Evolutionary conservation across 495 filamentous ascomycete genomes (phyloP).

Genomic region (Aspergillus indologenus): DNA sequence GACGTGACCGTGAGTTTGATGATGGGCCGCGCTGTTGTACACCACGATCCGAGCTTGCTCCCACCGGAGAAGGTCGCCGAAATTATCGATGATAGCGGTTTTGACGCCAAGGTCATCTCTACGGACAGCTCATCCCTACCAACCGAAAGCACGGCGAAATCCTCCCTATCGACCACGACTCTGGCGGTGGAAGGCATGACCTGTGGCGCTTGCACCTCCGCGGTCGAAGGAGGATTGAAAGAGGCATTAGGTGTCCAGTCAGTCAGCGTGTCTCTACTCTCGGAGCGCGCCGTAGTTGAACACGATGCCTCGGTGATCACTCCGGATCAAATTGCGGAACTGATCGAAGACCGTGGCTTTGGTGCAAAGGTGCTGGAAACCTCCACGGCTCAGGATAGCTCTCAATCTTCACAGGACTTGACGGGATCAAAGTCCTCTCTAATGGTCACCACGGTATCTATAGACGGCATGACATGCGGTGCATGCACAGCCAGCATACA

Average conservation of each 20-base stretch:
- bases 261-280: constrained; percentile 82
- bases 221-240: constrained; percentile 78
- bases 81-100: constrained; percentile 89
- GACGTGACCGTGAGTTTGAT: constrained; percentile 87
- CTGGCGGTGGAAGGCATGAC: constrained; percentile 96
- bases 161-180: constrained; percentile 64
- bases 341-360: constrained; percentile 90
- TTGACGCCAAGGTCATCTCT: constrained; percentile 87
- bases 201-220: constrained; percentile 90
- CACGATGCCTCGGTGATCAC: constrained; percentile 67
- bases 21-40: constrained; percentile 86
- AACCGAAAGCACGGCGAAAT: constrained; percentile 14
- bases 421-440: constrained; percentile 42
- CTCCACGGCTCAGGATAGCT: constrained; percentile 20
- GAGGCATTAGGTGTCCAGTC: constrained; percentile 68
- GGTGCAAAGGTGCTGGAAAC: constrained; percentile 73
- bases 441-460: constrained; percentile 73
- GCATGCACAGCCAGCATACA: constrained; percentile 92
- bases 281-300: constrained; percentile 67
- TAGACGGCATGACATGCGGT: constrained; percentile 96
- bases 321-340: constrained; percentile 73
- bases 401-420: constrained; percentile 21
- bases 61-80: constrained; percentile 71
- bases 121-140: constrained; percentile 63
- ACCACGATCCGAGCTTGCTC: constrained; percentile 77